Evolutionary conservation across 305 asterid genomes (phyloP), one percentile per base, ranked within the genome.

Genomic region (Plantago rigida): DNA sequence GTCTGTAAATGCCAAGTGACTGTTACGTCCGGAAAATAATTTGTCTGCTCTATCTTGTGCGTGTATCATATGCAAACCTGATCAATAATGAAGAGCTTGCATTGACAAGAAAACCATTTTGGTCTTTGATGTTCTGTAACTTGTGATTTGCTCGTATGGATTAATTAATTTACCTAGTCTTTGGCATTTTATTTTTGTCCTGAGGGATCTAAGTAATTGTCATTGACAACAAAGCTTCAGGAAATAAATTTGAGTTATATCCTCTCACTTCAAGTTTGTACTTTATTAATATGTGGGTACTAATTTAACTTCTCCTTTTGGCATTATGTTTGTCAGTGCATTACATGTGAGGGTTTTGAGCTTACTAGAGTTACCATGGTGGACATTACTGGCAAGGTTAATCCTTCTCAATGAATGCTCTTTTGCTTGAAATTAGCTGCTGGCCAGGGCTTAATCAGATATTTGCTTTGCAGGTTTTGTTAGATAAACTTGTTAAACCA

Each of bases 401-500:
- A 14, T 22, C 26, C 26, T 36, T 0, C 44, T 36, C 10, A 36
- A 36, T 36, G 44, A 36, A 8, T 36, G 44, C 44, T 36, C 44
- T 36, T 36, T 36, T 6, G 44, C 6, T 1, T 29, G 11, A 42
- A 2, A 45, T 13, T 26, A 5, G 5, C 12, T 36, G 11, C 6
- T 36, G 44, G 44, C 1, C 44, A 36, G 10, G 44, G 44, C 9
- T 36, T 36, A 36, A 61, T 59, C 19, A 15, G 52, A n/a, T 66
- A 53, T 69, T 67, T 68, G 80, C 90, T 67, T 65, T 68, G 81
- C 90, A 88, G 96, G 96, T 92, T 71, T 68, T 92, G 76, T 65
- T 92, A 75, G 96, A 92, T 79, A 86, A 86, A 80, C 80, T 92
- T 71, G 96, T 92, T 56, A 92, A 88, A 77, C 96, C 98, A 56